Percentiles rank a stretch among this genome's conserved stretches.
Conservation (phyloP, 495 filamentous ascomycete genomes). For the Choiromyces venosus region DNA sequence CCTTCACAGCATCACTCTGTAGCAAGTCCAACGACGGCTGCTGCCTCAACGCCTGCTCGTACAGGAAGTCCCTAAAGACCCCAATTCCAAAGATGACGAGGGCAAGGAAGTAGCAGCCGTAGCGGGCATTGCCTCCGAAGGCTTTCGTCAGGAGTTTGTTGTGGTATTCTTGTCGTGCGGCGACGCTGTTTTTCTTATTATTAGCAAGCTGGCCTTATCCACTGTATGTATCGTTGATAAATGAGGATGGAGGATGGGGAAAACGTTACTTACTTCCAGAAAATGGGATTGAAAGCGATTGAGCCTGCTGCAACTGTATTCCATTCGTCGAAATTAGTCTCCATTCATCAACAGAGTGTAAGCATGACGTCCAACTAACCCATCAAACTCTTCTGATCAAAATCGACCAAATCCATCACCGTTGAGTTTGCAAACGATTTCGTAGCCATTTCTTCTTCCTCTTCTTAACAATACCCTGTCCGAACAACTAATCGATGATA, state of each 20-base stretch:
- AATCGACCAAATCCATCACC: slow-evolving; percentile 53
- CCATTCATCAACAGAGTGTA: slow-evolving; percentile 4
- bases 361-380: slow-evolving; percentile 46
- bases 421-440: slow-evolving; percentile 35
- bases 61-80: slow-evolving; percentile 73
- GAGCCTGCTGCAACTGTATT: slow-evolving; percentile 57
- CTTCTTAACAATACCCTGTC: too few relatives aligned
- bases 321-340: slow-evolving; percentile 19
- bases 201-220: background rate
- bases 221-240: too few relatives aligned
- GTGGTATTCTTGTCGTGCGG: slow-evolving; percentile 67
- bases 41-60: slow-evolving; percentile 66
- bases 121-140: slow-evolving; percentile 71
- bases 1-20: slow-evolving; percentile 48
- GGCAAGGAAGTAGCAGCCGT: slow-evolving; percentile 86
- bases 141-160: slow-evolving; percentile 80
- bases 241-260: background rate
- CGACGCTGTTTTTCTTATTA: background rate
- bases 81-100: slow-evolving; percentile 84
- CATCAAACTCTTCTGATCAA: slow-evolving; percentile 59
- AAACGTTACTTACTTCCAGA: slow-evolving; percentile 67
- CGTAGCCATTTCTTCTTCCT: slow-evolving; percentile 35
- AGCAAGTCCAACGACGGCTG: slow-evolving; percentile 71
- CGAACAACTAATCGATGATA: too few relatives aligned
- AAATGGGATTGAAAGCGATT: slow-evolving; percentile 71